Base-by-base conservation (phyloP, 495 filamentous ascomycete genomes). In the Neurospora sp. region DNA sequence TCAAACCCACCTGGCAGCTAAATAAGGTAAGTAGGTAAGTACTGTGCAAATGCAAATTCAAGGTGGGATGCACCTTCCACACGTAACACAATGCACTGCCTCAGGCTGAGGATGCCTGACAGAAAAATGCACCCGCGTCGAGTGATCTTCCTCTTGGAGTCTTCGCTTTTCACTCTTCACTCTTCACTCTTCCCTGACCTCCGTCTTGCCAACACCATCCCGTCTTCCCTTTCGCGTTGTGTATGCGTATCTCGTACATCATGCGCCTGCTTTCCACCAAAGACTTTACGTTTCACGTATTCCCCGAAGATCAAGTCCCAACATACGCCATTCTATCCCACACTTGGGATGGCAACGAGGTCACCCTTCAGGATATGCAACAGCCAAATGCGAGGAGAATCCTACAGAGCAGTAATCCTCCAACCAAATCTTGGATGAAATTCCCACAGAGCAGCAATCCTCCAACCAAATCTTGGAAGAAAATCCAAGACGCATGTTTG, bases 301-400 rank as follows among this genome's bases (percentile, higher is more conserved):
- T 61, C 5, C 22, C 22, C 22, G 22, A 61, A 31, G 22, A 61
- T 61, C 4, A 12, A 0, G 22, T 61, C 37, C 45, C 44, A 8
- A 2, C 0, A n/a, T 75, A 75, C 59, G 74, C 73, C 14, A 73
- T 75, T 38, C 27, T 74, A 5, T 75, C 74, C 3, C 70, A 75
- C 59, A 74, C 72, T 0, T 76, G 73, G 74, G 74, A 48, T 0
- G 39, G 42, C 10, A 20, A 75, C 8, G 74, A 76, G 8, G 41
- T 76, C 10, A 68, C 40, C 0, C 42, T 74, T 10, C 12, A 37
- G 37, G 44, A 77, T 9, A 48, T 72, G 8, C 59, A 8, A 39
- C 27, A 40, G 22, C 31, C 35, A 2, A 31, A 17, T 73, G 22
- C 20, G 44, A 14, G 8, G 8, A 3, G 0, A 17, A 16, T 38